phyloP scores from a whole-genome alignment of 257 asterid species.

The Primulina tabacum region DNA sequence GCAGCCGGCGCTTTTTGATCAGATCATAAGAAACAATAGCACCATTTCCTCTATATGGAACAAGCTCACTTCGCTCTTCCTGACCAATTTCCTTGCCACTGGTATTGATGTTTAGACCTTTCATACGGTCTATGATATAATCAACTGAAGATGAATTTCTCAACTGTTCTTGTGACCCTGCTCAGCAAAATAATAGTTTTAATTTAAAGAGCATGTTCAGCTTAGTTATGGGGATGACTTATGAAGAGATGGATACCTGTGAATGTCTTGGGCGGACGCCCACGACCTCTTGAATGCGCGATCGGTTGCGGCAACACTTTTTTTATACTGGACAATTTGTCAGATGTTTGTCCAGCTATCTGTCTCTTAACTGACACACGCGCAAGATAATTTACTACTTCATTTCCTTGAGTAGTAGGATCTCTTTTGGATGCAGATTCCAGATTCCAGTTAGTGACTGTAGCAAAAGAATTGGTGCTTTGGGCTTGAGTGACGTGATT shows the following conservation, averaged over 20 bases:
- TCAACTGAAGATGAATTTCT: constrained; percentile 34
- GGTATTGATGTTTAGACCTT: constrained; percentile 39
- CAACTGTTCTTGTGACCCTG: constrained; percentile 44
- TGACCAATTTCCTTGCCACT: constrained; percentile 25
- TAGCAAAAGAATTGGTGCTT: constrained; percentile 27
- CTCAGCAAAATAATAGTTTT: constrained; percentile 24
- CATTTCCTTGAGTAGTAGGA: constrained; percentile 31
- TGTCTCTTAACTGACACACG: constrained; percentile 27
- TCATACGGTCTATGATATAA: constrained; percentile 38
- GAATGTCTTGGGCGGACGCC: constrained; percentile 37
- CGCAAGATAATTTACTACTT: constrained; percentile 28
- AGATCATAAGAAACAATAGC: constrained; percentile 55
- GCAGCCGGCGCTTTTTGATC: constrained; percentile 47
- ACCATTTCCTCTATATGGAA: constrained; percentile 64
- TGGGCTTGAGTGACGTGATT: constrained; percentile 29
- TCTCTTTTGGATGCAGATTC: constrained; percentile 29
- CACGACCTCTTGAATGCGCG: constrained; percentile 26
- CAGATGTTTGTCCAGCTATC: constrained; percentile 31
- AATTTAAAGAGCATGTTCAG: constrained; percentile 16
- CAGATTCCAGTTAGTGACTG: constrained; percentile 32
- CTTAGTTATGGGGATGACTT: constrained; percentile 10
- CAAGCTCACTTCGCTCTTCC: constrained; percentile 49
- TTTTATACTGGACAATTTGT: constrained; percentile 29
- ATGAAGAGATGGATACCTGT: constrained; percentile 38
- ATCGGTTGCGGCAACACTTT: constrained; percentile 34